Evolutionary conservation across 1,139 yeast genomes (phyloP).

Genomic region (Debaryomyces singareniensis): DNA sequence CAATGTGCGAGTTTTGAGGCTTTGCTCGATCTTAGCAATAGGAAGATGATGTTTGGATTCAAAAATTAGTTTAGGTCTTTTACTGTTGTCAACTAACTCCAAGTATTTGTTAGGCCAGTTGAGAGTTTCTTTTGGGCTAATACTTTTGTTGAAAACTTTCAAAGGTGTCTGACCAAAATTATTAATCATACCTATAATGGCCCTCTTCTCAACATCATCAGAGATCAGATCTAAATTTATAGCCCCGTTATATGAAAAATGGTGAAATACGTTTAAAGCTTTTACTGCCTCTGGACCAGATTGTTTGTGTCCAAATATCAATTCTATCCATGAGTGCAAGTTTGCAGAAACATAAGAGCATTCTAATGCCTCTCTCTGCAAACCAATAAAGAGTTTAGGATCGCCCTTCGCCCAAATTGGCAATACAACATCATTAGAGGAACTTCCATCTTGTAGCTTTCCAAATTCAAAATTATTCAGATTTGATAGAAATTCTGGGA

Average conservation of each 20-base stretch:
- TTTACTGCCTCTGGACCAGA: constrained; percentile 61
- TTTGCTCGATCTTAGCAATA: constrained; percentile 33
- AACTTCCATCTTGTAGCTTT: constrained; percentile 52
- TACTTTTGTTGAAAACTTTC: constrained; percentile 61
- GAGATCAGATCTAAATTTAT: constrained; percentile 65
- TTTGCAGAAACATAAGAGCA: constrained; percentile 71
- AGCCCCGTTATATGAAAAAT: constrained; percentile 76
- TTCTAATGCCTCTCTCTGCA: constrained; percentile 76
- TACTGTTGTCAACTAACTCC: constrained; percentile 14
- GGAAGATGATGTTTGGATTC: constrained; percentile 32
- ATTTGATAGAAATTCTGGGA: constrained; percentile 70
- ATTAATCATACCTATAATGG: constrained; percentile 76
- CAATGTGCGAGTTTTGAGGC: constrained; percentile 34
- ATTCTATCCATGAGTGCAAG: constrained; percentile 76
- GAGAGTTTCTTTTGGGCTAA: constrained; percentile 43
- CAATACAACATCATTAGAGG: constrained; percentile 53
- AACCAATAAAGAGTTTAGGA: constrained; percentile 62
- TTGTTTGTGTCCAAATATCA: constrained; percentile 75
- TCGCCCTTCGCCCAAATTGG: constrained; percentile 84
- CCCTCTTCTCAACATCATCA: constrained; percentile 67
- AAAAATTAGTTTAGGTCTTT: constrained; percentile 23
- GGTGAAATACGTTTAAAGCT: constrained; percentile 71
- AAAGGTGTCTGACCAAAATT: constrained; percentile 88
- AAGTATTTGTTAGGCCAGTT: constrained; percentile 30
- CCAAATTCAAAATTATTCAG: constrained; percentile 66